A percentile compares a stretch with the other conserved stretches of the same genome.
Conservation (phyloP, 805 yeast species). For the Pichia pseudocactophila region DNA sequence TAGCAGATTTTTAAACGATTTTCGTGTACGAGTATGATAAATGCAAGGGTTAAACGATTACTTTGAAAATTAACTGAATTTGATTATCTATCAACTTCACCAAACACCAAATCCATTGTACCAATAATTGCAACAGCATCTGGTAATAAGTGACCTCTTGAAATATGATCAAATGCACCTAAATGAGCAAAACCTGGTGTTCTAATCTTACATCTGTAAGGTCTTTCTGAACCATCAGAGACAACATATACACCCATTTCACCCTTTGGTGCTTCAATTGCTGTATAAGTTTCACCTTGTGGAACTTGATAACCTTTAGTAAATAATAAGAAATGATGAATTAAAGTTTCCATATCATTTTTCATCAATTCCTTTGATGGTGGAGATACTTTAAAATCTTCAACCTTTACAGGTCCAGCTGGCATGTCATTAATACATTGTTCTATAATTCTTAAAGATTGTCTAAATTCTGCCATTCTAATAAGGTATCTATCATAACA, state of each 20-base stretch:
- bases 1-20: neutral
- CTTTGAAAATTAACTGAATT: too few species aligned
- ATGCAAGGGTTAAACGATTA: neutral
- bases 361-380: constrained; percentile 80
- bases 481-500: constrained; percentile 84
- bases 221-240: constrained; percentile 83
- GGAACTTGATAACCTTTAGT: constrained; percentile 88
- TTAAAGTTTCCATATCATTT: constrained; percentile 87
- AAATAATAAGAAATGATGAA: constrained; percentile 80
- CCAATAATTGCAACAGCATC: constrained; percentile 92
- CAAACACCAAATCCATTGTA: constrained; percentile 91
- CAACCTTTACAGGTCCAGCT: constrained; percentile 84
- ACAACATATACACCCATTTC: constrained; percentile 89
- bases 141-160: constrained; percentile 81
- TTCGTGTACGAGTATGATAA: neutral
- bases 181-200: constrained; percentile 92
- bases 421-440: constrained; percentile 91
- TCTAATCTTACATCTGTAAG: constrained; percentile 86
- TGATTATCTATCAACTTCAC: constrained; percentile 80
- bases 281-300: constrained; percentile 84
- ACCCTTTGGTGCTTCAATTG: constrained; percentile 92
- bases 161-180: constrained; percentile 79
- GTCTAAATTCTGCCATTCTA: constrained; percentile 90
- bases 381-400: constrained; percentile 77
- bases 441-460: constrained; percentile 78